Evolutionary conservation across 305 asterid species (phyloP), one percentile per base, ranked within the genome.

Genomic region (Solanum hybrid): DNA sequence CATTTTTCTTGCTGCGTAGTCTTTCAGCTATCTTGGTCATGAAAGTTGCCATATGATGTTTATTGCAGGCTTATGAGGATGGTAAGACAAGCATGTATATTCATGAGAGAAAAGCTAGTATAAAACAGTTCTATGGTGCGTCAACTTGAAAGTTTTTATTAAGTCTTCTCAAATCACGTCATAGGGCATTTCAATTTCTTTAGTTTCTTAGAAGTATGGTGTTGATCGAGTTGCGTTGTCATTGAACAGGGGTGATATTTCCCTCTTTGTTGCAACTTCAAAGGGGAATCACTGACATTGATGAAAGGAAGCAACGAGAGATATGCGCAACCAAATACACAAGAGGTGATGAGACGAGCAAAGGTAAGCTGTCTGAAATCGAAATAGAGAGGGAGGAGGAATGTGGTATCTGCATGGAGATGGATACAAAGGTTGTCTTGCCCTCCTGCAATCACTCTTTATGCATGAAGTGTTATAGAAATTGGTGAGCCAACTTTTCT

Each of bases 351-450:
- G 98, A 93, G 89, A 92, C 84, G 93, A 91, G 91, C 90, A 95
- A 96, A 91, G 98, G 98, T 7, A 95, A 95, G 92, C 90, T 96
- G 90, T 93, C 98, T 86, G 98, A 96, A 90, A 94, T 93, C 3
- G 98, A 97, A 69, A 93, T 95, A 4, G 98, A 96, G 93, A 93
- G 98, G 90, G 99, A 95, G 87, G 98, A 97, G 93, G 99, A 97
- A 92, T 97, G 99, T 69, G 99, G 97, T 31, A 97, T 97, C 77
- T 97, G 99, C 92, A 91, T 95, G 98, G 98, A 95, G 90, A 90
- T 95, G 93, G 80, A 91, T 14, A 90, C 97, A 38, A 97, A 95
- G 88, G 94, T 96, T 85, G 99, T 96, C 80, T 90, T 97, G 87
- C 98, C 99, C 10, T 88, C 87, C 24, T 97, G 99, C 95, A 93